These are phyloP conservation scores for Clarireedia hainanense DNA, from an alignment of 2,329 filamentous ascomycete genomes.

Conservation along the genomic window DNA sequence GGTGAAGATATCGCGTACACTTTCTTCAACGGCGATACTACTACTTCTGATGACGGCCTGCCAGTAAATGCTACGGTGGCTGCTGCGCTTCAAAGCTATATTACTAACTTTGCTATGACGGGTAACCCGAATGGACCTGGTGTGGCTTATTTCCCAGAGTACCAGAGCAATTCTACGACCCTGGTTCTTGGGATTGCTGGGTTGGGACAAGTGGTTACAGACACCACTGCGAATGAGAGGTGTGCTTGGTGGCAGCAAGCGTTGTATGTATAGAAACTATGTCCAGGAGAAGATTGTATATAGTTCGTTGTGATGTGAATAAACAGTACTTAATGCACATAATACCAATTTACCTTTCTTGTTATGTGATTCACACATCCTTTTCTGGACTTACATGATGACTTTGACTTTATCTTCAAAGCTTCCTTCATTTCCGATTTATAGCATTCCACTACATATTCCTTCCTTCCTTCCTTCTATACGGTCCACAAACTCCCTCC, in stretches of 20 bases:
- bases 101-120: conserved; percentile 29
- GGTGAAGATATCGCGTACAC: conserved; percentile 44
- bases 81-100: conserved; percentile 30
- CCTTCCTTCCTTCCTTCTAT: too few relatives aligned
- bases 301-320: neutral
- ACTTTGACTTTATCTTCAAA: too few relatives aligned
- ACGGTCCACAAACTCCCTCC: too few relatives aligned
- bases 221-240: conserved; percentile 26
- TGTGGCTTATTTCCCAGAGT: conserved; percentile 19
- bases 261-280: conserved; percentile 8
- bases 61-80: conserved; percentile 29
- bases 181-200: conserved; percentile 12
- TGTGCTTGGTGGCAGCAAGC: conserved; percentile 30
- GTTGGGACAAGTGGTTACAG: conserved; percentile 13
- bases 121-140: conserved; percentile 27
- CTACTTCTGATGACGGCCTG: conserved; percentile 16
- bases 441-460: too few relatives aligned
- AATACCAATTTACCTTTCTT: too few relatives aligned
- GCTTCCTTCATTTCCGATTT: too few relatives aligned
- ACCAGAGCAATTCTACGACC: conserved; percentile 14
- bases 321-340: neutral
- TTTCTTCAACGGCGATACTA: conserved; percentile 38
- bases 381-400: too few relatives aligned
- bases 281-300: neutral
- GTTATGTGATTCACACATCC: too few relatives aligned